Percentiles rank a stretch among this genome's conserved stretches.
These are phyloP conservation scores for Fagopyrum tataricum DNA, from an alignment of 148 eudicot species.

Conservation along the genomic window DNA sequence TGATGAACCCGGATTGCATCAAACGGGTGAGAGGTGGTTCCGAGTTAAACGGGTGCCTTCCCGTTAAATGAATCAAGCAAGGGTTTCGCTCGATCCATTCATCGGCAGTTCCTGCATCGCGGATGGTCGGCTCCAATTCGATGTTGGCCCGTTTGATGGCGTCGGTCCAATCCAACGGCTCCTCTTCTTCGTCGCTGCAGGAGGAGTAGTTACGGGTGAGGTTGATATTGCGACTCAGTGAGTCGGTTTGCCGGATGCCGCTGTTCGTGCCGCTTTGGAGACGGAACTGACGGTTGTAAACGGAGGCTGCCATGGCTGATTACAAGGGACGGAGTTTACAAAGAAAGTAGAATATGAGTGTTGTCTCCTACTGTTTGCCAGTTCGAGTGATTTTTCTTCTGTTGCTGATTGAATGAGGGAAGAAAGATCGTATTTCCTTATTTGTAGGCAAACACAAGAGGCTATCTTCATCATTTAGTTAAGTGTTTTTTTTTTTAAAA, in stretches of 20 bases:
- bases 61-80: constrained; percentile 67
- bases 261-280: constrained; percentile 32
- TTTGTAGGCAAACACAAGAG: no score
- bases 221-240: constrained; percentile 36
- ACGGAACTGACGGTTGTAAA: constrained; percentile 53
- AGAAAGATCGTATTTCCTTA: no score
- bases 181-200: constrained; percentile 34
- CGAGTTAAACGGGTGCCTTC: constrained; percentile 86
- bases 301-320: constrained; percentile 56
- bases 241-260: constrained; percentile 27
- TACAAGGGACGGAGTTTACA: not conserved
- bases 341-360: not conserved
- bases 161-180: constrained; percentile 13
- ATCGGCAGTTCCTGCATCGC: constrained; percentile 77
- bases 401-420: no score
- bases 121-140: constrained; percentile 53
- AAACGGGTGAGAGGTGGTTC: constrained; percentile 74
- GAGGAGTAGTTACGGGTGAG: constrained; percentile 11
- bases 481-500: no score
- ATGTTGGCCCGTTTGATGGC: constrained; percentile 36
- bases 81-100: constrained; percentile 71
- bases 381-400: not conserved
- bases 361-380: not conserved
- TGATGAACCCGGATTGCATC: constrained; percentile 89
- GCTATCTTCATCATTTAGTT: no score